phyloP scores from a whole-genome alignment of 768 basidiomycete genomes.

The Naganishia antarctica region DNA sequence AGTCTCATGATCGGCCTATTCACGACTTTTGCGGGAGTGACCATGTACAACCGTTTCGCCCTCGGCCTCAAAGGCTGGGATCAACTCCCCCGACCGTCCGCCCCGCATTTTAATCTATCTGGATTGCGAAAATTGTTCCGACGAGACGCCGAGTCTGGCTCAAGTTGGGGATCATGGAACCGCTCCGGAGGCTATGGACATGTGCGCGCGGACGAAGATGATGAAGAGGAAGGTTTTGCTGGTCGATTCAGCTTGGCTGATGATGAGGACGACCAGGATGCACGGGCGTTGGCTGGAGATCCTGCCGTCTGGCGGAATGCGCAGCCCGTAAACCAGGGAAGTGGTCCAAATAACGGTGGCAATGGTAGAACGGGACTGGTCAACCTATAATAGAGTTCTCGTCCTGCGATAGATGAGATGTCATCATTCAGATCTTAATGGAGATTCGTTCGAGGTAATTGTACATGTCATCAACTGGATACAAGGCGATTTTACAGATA shows the following conservation, averaged over 20 bases:
- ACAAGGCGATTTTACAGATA: neutral
- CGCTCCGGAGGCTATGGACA: slow-evolving; percentile 37
- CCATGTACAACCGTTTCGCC: slow-evolving; percentile 72
- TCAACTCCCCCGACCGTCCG: slow-evolving; percentile 57
- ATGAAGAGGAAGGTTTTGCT: slow-evolving; percentile 45
- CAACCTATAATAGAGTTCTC: neutral
- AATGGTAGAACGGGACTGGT: slow-evolving; percentile 14
- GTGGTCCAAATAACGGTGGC: slow-evolving; percentile 10
- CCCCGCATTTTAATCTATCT: slow-evolving; percentile 28
- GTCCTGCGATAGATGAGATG: neutral
- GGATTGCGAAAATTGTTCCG: slow-evolving; percentile 11
- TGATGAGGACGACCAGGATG: slow-evolving; percentile 39
- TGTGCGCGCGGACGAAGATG: slow-evolving; percentile 41
- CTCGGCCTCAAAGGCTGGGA: slow-evolving; percentile 67
- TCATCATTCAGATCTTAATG: neutral
- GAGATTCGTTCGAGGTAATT: neutral
- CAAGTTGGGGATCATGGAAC: slow-evolving; percentile 33
- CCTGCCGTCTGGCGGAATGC: slow-evolving; percentile 43
- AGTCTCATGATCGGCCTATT: slow-evolving; percentile 58
- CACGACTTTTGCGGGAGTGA: slow-evolving; percentile 49
- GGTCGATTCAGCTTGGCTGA: slow-evolving; percentile 46
- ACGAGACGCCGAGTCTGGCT: neutral
- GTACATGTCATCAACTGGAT: neutral
- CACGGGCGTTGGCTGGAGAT: slow-evolving; percentile 39
- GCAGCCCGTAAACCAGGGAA: neutral